Base-by-base conservation (phyloP, 1,284 basidiomycete genomes). In the Trametes polyzona region DNA sequence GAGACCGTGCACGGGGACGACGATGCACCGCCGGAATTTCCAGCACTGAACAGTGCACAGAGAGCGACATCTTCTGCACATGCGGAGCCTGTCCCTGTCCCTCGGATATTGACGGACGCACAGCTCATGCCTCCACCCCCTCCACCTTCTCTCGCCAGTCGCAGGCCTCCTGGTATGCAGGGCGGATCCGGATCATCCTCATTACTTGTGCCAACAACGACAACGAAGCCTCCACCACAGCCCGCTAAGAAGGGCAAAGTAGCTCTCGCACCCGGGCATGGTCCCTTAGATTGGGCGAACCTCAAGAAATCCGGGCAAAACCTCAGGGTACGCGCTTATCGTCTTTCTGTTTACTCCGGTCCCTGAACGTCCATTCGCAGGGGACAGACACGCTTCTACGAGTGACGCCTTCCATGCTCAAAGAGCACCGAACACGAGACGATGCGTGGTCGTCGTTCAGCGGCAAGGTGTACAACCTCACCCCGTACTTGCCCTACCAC, bases 401-500 rank as follows among this genome's bases (percentile, higher is more conserved):
- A 29, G 86, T 99, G 52, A 89, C 94, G 4, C 86, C 92, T 9
- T 91, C 89, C 0, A 84, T 94, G 69, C 79, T 99, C 50, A 93
- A 93, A 68, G 75, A 82, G 69, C 96, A 98, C 71, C 87, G 91
- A 61, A 89, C 81, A 35, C 79, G 75, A n/a, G 87, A 91, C 47
- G 95, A 99, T 72, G 95, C 94, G 0, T 99, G 96, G 96, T 87
- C 94, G 6, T 89, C 87, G 0, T 90, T 98, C 74, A 87, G 90
- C 64, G 95, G 95, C 44, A 96, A 93, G 70, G 95, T 99, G 21
- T 99, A 99, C 78, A 98, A 99, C 72, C 92, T 99, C 46, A 96
- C 95, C 1, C 86, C 92, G 0, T 99, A 98, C 73, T 74, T 98
- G 6, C 79, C 87, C 0, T 99, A 90, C 68, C 97, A 99, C 71